phyloP scores from a whole-genome alignment of 495 filamentous ascomycete genomes.

The Penicillium waksmanii region DNA sequence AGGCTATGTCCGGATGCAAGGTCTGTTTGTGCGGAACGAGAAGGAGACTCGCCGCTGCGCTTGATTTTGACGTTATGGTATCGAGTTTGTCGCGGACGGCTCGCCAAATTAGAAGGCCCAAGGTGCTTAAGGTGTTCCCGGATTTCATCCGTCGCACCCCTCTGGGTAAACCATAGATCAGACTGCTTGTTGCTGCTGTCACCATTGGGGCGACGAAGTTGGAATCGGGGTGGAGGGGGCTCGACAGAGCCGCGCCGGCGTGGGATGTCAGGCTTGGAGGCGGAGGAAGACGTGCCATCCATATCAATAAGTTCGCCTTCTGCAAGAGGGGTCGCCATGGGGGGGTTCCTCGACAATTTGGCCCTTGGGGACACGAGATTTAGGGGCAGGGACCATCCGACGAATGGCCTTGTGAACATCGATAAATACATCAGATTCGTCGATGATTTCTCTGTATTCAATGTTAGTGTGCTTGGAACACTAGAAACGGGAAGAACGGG shows the following conservation, averaged over 20 bases:
- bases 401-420: conserved; percentile 97
- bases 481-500: background rate
- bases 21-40: conserved; percentile 44
- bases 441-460: conserved; percentile 67
- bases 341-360: conserved; percentile 56
- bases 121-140: conserved; percentile 85
- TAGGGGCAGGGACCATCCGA: conserved; percentile 69
- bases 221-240: conserved; percentile 53
- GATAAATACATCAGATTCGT: conserved; percentile 94
- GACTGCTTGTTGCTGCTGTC: conserved; percentile 31
- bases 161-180: conserved; percentile 40
- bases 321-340: conserved; percentile 29
- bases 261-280: conserved; percentile 13
- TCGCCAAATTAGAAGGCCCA: conserved; percentile 89
- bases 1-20: conserved; percentile 37
- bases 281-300: conserved; percentile 25
- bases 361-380: conserved; percentile 62
- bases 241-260: conserved; percentile 53
- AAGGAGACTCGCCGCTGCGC: conserved; percentile 54
- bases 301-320: conserved; percentile 46
- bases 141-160: conserved; percentile 61
- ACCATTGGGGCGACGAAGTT: conserved; percentile 39
- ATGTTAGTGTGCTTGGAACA: conserved; percentile 27
- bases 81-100: conserved; percentile 78
- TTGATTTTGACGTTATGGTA: conserved; percentile 93